Conservation (phyloP, 306 rosid genomes). For the Comarum palustre region DNA sequence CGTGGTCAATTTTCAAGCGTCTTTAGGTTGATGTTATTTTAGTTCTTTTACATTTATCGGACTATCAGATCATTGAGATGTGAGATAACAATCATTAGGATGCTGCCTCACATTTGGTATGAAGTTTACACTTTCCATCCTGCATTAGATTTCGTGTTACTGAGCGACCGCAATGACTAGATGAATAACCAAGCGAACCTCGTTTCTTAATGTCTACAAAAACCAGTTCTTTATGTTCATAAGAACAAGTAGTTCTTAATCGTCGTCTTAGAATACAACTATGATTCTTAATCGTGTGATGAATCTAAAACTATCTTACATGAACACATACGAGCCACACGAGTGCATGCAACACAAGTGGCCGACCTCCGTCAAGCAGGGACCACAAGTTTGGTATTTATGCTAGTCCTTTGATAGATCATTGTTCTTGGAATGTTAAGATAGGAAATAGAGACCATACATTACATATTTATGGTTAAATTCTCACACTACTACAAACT, state of each 20-base stretch:
- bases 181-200: neutral
- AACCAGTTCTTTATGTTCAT: too few relatives aligned
- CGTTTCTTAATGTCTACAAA: too few relatives aligned
- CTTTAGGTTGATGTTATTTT: neutral
- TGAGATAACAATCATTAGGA: neutral
- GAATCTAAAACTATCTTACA: neutral
- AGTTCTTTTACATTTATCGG: neutral
- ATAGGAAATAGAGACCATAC: neutral
- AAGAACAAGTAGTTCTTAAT: too few relatives aligned
- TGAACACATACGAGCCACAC: slow-evolving; percentile 11
- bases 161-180: neutral
- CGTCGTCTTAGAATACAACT: neutral
- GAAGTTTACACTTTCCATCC: neutral
- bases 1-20: too few relatives aligned
- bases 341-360: slow-evolving; percentile 20
- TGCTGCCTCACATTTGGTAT: neutral
- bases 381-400: slow-evolving; percentile 9
- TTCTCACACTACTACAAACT: too few relatives aligned
- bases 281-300: neutral
- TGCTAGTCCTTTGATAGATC: neutral
- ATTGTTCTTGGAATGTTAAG: neutral
- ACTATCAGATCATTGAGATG: too few relatives aligned
- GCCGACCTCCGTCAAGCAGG: slow-evolving; percentile 11
- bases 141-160: neutral
- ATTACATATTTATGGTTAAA: neutral